phyloP scores from a whole-genome alignment of 257 asterid genomes.

The Solanum habrochaites region DNA sequence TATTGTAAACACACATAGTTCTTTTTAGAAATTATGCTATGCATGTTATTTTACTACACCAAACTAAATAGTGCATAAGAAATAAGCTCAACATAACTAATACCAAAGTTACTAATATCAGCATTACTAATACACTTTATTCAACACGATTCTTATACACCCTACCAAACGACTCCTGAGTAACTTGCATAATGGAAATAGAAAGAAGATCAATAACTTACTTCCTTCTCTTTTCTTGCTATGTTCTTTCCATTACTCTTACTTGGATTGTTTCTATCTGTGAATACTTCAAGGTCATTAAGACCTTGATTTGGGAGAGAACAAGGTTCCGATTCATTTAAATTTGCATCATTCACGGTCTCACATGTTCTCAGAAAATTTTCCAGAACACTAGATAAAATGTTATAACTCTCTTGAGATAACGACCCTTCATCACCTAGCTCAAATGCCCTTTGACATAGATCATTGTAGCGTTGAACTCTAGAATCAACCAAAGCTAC shows the following conservation, averaged over 20 bases:
- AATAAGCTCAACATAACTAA: neutral
- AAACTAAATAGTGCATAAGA: neutral
- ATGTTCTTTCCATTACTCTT: slow-evolving; percentile 1
- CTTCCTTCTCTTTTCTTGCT: slow-evolving; percentile 15
- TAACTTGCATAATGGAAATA: neutral
- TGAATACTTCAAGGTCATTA: slow-evolving; percentile 16
- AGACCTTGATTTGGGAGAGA: slow-evolving; percentile 12
- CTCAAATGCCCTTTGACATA: slow-evolving; percentile 17
- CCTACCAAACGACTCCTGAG: neutral
- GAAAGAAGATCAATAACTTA: neutral
- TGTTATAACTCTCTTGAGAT: slow-evolving; percentile 23
- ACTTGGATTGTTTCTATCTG: slow-evolving; percentile 1
- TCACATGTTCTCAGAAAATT: slow-evolving; percentile 26
- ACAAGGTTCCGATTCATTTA: neutral
- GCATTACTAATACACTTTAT: neutral
- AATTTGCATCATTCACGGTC: slow-evolving; percentile 7
- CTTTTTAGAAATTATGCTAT: neutral
- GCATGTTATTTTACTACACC: neutral
- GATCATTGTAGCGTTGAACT: slow-evolving; percentile 13
- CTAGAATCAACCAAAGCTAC: slow-evolving; percentile 9
- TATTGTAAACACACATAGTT: neutral
- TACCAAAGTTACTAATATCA: neutral
- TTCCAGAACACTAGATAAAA: slow-evolving; percentile 17
- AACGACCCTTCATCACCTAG: slow-evolving; percentile 34
- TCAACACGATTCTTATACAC: neutral